Base-by-base conservation (phyloP, 1,139 yeast genomes). In the Candida sp. region DNA sequence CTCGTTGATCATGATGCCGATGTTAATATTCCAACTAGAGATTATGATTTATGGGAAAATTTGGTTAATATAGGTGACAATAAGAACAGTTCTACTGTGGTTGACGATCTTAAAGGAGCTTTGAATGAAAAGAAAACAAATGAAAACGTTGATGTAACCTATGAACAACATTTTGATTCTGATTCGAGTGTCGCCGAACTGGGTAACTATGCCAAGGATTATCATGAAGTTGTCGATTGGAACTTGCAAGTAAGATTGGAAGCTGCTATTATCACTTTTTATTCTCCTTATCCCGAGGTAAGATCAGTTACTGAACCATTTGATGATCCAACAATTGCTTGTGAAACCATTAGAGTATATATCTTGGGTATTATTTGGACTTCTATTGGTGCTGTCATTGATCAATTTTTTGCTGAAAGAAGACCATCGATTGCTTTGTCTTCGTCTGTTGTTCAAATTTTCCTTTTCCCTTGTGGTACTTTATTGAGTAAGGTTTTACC, bases 281-380 rank as follows among this genome's bases (percentile, higher is more conserved):
- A 73, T 56, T 81, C 85, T 1, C 84, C 85, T 1, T 82, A 82
- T 56, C 79, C 83, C 3, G 87, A 82, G 57, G 85, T 82, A 5
- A 68, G 88, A 49, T 70, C 87, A 6, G 77, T 79, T 27, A 68
- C 81, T 27, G 75, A 73, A 41, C 78, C 82, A 15, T 61, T 59
- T 38, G 84, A 81, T 54, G 82, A 80, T 50, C 73, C 75, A 2
- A 54, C 52, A 2, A 58, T 68, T 29, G 75, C 78, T 4, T 68
- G 72, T 48, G 87, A 82, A 58, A 81, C 85, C 2, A 52, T 76
- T 38, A 69, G 86, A 56, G 77, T 80, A 4, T 82, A 81, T 40
- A 21, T 55, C 21, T 53, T 81, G 33, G 85, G 81, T 5, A 51
- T 76, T 23, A 48, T 80, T 32, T 81, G 84, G 84, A 66, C 75